phyloP scores from a whole-genome alignment of 208 protist species.

The Pavlovales sp. region DNA sequence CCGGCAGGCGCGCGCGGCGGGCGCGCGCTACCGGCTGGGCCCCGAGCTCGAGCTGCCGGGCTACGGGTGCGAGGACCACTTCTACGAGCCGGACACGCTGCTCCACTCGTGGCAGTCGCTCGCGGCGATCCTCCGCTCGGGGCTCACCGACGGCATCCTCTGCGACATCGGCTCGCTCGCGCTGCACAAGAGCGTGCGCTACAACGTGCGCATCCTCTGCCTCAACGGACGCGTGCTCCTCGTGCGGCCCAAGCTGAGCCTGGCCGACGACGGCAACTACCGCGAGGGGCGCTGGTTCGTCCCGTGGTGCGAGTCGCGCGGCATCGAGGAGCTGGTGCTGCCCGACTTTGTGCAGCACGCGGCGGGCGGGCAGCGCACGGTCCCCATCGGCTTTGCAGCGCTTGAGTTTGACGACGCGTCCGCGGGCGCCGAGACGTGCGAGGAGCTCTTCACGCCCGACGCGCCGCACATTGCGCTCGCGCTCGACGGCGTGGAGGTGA shows the following conservation, averaged over 20 bases:
- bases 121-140: constrained; percentile 46
- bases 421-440: constrained; percentile 59
- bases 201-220: constrained; percentile 74
- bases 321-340: constrained; percentile 53
- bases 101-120: constrained; percentile 64
- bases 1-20: constrained; percentile 55
- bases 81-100: constrained; percentile 72
- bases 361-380: constrained; percentile 28
- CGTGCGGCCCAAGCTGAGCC: constrained; percentile 70
- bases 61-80: constrained; percentile 80
- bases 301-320: constrained; percentile 56
- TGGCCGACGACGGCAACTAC: constrained; percentile 77
- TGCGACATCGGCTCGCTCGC: constrained; percentile 73
- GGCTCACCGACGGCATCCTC: constrained; percentile 63
- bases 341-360: constrained; percentile 46
- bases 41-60: constrained; percentile 67
- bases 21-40: constrained; percentile 53
- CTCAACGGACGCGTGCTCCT: constrained; percentile 66
- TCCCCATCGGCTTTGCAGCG: constrained; percentile 63
- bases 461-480: constrained; percentile 32
- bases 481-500: constrained; percentile 64
- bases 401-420: constrained; percentile 2
- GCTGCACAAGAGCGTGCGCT: constrained; percentile 60
- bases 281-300: constrained; percentile 71
- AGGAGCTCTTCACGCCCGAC: constrained; percentile 75